Conservation (phyloP, 108 stramenopile species). For the Fistulifera solaris region DNA sequence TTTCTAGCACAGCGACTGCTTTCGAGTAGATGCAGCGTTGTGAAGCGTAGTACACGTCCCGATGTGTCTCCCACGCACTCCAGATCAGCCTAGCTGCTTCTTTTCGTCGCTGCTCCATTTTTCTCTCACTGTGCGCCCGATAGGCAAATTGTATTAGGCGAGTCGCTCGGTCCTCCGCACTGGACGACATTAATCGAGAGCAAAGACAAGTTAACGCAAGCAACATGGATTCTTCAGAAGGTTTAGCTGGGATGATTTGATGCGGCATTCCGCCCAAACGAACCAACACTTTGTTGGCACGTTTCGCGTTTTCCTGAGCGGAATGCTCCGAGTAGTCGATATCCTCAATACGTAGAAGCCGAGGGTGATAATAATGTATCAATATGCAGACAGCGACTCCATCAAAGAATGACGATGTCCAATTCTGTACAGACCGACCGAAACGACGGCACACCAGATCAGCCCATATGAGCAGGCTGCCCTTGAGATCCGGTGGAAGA, state of each 20-base stretch:
- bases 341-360: constrained; percentile 35
- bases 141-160: constrained; percentile 48
- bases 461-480: constrained; percentile 76
- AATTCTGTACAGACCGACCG: constrained; percentile 53
- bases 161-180: constrained; percentile 58
- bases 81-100: constrained; percentile 32
- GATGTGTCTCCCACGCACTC: constrained; percentile 24
- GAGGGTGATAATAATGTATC: constrained; percentile 87
- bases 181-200: constrained; percentile 81
- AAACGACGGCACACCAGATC: constrained; percentile 70
- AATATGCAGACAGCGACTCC: constrained; percentile 80
- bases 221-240: constrained; percentile 77
- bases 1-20: constrained; percentile 42
- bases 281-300: constrained; percentile 41
- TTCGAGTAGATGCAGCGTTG: constrained; percentile 22
- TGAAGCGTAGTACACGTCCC: constrained; percentile 27
- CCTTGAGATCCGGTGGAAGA: constrained; percentile 12
- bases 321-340: constrained; percentile 18
- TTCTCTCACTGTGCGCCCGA: constrained; percentile 14
- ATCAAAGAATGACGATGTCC: constrained; percentile 78
- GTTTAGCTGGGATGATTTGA: constrained; percentile 29
- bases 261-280: constrained; percentile 83
- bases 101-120: constrained; percentile 18
- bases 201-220: constrained; percentile 74
- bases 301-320: constrained; percentile 28